These are phyloP conservation scores for Dysphania ambrosioides DNA, from an alignment of 148 eudicot species.

Conservation along the genomic window DNA sequence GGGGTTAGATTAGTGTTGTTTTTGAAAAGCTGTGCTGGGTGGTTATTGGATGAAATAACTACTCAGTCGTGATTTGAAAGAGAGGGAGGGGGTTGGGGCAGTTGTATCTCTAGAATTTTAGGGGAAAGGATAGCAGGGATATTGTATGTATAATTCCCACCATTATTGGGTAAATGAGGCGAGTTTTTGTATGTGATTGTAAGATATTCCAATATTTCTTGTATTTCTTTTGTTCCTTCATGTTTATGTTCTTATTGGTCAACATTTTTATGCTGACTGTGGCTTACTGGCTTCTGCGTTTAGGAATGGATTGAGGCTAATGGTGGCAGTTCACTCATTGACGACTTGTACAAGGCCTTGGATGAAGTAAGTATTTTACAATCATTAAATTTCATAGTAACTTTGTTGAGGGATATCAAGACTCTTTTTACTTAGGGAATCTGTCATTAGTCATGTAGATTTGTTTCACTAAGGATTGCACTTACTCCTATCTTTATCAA, in stretches of 20 bases:
- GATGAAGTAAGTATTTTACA: conserved; percentile 65
- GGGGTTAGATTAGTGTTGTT: neutral
- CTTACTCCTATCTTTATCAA: conserved; percentile 7
- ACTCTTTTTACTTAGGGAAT: neutral
- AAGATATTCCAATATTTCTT: neutral
- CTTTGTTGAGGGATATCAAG: too few species aligned
- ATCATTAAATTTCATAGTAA: too few species aligned
- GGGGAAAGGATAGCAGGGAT: neutral
- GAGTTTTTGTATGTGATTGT: neutral
- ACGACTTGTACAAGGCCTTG: conserved; percentile 69
- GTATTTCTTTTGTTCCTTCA: neutral
- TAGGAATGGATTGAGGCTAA: conserved; percentile 76
- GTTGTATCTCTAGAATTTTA: too few species aligned
- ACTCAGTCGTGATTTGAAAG: neutral
- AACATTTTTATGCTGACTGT: conserved; percentile 3
- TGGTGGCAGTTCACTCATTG: conserved; percentile 62
- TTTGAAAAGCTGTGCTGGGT: neutral
- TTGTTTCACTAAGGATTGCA: neutral
- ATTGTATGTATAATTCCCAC: neutral
- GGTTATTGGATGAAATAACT: neutral
- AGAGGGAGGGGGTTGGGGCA: too few species aligned
- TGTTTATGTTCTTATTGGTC: neutral
- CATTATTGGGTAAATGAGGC: neutral
- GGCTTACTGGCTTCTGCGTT: conserved; percentile 14
- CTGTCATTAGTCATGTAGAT: neutral